Evolutionary conservation across 225 moss, liverwort and hornwort species (phyloP), one percentile per base, ranked within the genome.

Genomic region (Bryoerythrophyllum caledonicum): DNA sequence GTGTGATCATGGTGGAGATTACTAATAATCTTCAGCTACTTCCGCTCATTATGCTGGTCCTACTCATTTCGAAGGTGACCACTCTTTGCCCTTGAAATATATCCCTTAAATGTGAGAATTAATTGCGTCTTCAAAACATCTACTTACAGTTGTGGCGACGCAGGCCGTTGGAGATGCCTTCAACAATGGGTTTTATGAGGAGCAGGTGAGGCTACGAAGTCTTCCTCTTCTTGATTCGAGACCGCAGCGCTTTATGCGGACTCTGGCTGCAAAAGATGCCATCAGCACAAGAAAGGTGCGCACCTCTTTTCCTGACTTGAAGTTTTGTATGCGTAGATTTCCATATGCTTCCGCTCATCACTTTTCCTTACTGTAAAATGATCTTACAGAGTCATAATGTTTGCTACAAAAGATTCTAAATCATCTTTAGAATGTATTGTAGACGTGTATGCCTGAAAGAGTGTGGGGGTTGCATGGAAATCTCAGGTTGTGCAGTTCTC

Each of bases 161-260:
- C 94, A 96, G 96, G 99, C 99, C 72, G 99, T 99, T 67, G 99
- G 99, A 65, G 99, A 99, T 90, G 95, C 93, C 25, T 99, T 99
- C 91, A 99, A 99, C 81, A 80, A 84, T 74, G 99, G 99, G 28
- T 95, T 99, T 65, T 99, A 99, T 48, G 99, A 99, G 83, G 93
- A 91, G 79, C 99, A 99, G 82, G 99, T 92, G 35, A 74, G 67
- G 80, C 78, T 95, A 59, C 89, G 99, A 67, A 84, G 85, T 77
- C 93, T 99, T 72, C 99, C 99, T 62, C 85, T 99, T 73, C 95
- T 99, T 64, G 99, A 99, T 72, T 99, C 99, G 14, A 91, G 93
- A 67, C 95, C 99, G 2, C 90, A 99, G 73, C 99, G 88, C 20
- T 99, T 90, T 72, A 93, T 99, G 95, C 89, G 99, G 32, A 91